Evolutionary conservation across 176 grass and related monocot species (phyloP).

Genomic region (Musa beccarii): DNA sequence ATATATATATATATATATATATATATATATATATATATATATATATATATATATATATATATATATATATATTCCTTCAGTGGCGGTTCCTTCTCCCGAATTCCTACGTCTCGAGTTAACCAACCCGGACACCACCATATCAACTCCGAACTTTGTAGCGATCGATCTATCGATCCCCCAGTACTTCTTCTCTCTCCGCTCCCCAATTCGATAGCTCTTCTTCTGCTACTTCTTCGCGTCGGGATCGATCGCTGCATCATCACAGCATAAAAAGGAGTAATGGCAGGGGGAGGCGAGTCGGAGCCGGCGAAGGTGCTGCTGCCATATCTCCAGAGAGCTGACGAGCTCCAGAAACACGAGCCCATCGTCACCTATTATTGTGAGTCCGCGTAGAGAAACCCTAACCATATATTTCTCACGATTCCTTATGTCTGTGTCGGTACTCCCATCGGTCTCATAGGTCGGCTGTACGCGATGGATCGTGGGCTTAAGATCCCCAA

Average conservation of each 20-base stretch:
- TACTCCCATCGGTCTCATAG: slow-evolving; percentile 6
- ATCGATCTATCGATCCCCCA: not conserved
- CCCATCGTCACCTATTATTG: slow-evolving; percentile 98
- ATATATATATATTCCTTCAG: no score
- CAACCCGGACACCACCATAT: not conserved
- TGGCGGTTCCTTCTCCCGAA: not conserved
- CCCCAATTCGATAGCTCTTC: not conserved
- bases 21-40: no score
- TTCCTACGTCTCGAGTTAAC: not conserved
- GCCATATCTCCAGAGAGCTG: slow-evolving; percentile 92
- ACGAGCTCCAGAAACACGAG: slow-evolving; percentile 99
- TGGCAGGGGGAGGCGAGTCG: slow-evolving; percentile 5
- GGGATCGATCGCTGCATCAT: no score
- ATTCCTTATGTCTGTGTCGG: not conserved
- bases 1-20: no score
- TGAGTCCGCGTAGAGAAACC: slow-evolving; percentile 1
- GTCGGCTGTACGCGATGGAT: slow-evolving; percentile 69
- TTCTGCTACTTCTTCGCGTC: not conserved
- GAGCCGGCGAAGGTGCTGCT: slow-evolving; percentile 90
- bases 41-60: no score
- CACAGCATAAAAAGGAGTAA: not conserved
- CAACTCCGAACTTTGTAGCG: not conserved
- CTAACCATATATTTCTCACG: not conserved
- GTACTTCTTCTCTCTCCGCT: not conserved
- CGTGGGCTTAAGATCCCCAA: slow-evolving; percentile 46